Base-by-base conservation (phyloP, 495 filamentous ascomycete genomes). In the Podospora appendiculata region DNA sequence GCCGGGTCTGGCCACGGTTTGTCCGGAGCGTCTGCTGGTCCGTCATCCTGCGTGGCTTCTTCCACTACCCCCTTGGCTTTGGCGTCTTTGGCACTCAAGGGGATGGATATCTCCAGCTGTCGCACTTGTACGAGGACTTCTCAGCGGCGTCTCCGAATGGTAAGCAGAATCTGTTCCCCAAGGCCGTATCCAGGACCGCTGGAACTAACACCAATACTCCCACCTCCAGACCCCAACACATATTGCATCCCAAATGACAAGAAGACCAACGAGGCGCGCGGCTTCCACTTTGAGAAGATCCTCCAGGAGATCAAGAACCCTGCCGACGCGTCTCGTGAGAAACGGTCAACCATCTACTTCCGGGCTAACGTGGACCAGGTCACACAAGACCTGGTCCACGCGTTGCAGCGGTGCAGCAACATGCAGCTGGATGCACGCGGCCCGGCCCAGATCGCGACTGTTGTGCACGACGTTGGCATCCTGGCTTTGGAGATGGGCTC, bases 401-500 rank as follows among this genome's bases (percentile, higher is more conserved):
- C 18, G 18, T 33, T 48, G 7, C 38, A 43, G 11, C n/a, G 16
- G 9, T 50, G 48, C 48, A n/a, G 17, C 18, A 18, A 40, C 11
- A 16, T 12, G 10, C 16, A 14, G 10, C 14, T 41, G 18, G 18
- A 42, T 17, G 38, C 19, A 7, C 39, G 35, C 3, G 46, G 6
- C n/a, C 46, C 35, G 7, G 32, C 46, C n/a, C 32, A 48, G 35
- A 40, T 48, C 18, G 13, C 12, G 6, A 19, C n/a, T 11, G 33
- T 52, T n/a, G 32, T 45, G 13, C 41, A 18, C 13, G 40, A 19
- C 49, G 12, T 48, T 39, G 46, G 46, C 12, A 14, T 48, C 11
- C 32, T 58, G 5, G 48, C 52, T 7, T 32, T 58, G 16, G 42
- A 58, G 48, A 55, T 55, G 47, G 56, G 48, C 18, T 25, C 56